Evolutionary conservation across 371 early-diverging fungal species (phyloP), one percentile per base, ranked within the genome.

Genomic region (Funneliformis caledonium): DNA sequence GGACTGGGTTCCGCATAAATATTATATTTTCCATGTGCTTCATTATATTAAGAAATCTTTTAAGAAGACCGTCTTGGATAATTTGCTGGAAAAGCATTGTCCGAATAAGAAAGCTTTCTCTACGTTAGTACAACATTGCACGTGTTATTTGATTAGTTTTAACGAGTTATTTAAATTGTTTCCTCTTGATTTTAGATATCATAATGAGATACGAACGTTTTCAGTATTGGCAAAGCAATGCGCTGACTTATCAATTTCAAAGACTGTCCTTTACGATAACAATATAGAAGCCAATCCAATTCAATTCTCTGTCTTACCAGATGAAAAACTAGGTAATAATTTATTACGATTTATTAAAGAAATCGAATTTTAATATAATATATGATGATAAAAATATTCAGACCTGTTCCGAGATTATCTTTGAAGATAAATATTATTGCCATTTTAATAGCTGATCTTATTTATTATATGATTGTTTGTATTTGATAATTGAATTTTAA

Each of bases 21-120:
- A 96, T 82, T 93, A 91, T 80, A 88, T 96, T 8, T 91, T 91
- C 80, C 96, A 97, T 83, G 88, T 96, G 10, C 89, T 97, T 75
- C 93, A 94, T 81, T 96, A 94, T 84, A 79, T 96, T 48, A 95
- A 95, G 84, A 93, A 93, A 33, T 89, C 91, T n/a, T 97, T 96
- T 84, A 93, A 93, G 81, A 91, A 91, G 76, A 88, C 88, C 7
- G 93, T 95, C 11, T 83, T 97, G 73, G 90, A 90, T 72, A 88
- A 90, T 45, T 83, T 96, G 62, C 85, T 90, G 37, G 93, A 95
- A 81, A 87, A 89, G 61, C 87, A 91, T 81, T 94, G 94, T 73
- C 86, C 87, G 37, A 93, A 95, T 84, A 90, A 92, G 72, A 92
- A 93, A 67, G 93, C 94, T 0, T 93, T 89, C 83, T 86, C 90